These are phyloP conservation scores for Tricholoma sp. DNA, from an alignment of 768 basidiomycete genomes.

Conservation along the genomic window DNA sequence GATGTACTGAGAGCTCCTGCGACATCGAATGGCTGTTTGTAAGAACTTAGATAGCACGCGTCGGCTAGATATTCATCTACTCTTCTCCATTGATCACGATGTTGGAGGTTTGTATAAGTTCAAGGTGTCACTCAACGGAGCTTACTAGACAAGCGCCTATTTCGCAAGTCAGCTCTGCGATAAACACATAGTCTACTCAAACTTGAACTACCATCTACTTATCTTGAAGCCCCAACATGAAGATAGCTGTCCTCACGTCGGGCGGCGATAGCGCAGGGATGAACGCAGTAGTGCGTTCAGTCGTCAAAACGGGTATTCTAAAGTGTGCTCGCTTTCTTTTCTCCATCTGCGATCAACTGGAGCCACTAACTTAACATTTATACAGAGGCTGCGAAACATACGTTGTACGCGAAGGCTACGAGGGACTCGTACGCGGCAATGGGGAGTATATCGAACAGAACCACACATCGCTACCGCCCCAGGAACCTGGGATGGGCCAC, in stretches of 20 bases:
- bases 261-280: constrained; percentile 98
- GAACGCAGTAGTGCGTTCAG: constrained; percentile 92
- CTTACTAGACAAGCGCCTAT: neutral
- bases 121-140: neutral
- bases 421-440: constrained; percentile 96
- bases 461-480: constrained; percentile 9
- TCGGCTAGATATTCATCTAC: neutral
- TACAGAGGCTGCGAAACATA: constrained; percentile 90
- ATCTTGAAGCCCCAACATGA: constrained; percentile 42
- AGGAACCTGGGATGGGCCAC: constrained; percentile 6
- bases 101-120: neutral
- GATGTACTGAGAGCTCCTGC: constrained; percentile 62
- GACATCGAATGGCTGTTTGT: constrained; percentile 17
- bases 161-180: too few relatives aligned
- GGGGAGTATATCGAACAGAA: constrained; percentile 26
- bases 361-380: neutral
- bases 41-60: neutral
- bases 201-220: neutral
- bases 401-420: constrained; percentile 97
- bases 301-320: constrained; percentile 89
- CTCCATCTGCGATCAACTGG: neutral
- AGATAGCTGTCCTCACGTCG: constrained; percentile 90
- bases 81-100: neutral
- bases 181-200: neutral
- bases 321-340: constrained; percentile 46